A percentile compares a stretch with the other conserved stretches of the same genome.
Evolutionary conservation across 2,329 filamentous ascomycete species (phyloP).

Genomic region (Cytospora schulzeri): DNA sequence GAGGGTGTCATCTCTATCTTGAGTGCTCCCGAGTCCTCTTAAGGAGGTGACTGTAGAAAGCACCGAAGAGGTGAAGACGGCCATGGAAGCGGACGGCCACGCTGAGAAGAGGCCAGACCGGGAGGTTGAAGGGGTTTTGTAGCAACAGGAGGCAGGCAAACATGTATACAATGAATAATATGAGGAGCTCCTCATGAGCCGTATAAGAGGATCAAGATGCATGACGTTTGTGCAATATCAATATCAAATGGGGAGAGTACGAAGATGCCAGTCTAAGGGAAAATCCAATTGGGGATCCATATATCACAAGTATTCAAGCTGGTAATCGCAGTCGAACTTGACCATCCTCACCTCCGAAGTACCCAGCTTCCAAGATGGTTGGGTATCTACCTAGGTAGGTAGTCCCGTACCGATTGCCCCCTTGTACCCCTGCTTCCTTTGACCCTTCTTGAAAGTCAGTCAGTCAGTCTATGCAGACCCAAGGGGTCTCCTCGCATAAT

Average conservation of each 20-base stretch:
- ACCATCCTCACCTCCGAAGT: neutral
- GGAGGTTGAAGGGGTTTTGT: neutral
- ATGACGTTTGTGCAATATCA: neutral
- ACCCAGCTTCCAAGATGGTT: no score
- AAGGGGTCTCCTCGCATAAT: neutral
- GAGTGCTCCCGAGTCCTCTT: constrained; percentile 50
- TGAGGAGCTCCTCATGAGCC: constrained; percentile 4
- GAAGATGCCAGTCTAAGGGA: neutral
- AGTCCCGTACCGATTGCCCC: no score
- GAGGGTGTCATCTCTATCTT: constrained; percentile 78
- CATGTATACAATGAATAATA: constrained; percentile 10
- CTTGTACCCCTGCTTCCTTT: no score
- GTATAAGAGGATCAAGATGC: neutral
- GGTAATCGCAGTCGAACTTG: neutral
- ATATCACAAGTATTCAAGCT: no score
- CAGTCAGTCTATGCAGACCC: neutral
- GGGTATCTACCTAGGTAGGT: neutral
- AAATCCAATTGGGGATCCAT: neutral
- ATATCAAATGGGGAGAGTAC: neutral
- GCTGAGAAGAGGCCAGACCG: neutral
- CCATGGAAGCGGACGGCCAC: neutral
- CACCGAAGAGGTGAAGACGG: neutral
- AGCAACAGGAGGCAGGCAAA: neutral
- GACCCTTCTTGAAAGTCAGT: neutral
- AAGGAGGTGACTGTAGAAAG: neutral